phyloP scores from a whole-genome alignment of 1,284 basidiomycete genomes.

The Meripilus lineatus region DNA sequence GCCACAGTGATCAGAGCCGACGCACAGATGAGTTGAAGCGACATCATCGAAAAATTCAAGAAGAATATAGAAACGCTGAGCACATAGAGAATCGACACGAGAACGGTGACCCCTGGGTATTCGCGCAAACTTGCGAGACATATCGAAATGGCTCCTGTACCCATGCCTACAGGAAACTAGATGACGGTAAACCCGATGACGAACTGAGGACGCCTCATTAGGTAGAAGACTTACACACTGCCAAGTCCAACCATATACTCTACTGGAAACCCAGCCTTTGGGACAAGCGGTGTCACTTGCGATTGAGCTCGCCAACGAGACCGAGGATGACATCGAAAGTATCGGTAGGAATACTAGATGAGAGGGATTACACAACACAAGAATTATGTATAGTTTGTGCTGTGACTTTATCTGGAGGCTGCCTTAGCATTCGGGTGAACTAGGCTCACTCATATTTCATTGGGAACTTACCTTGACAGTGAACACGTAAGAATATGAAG shows the following conservation, averaged over 20 bases:
- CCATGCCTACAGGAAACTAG: conserved; percentile 47
- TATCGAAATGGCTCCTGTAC: conserved; percentile 44
- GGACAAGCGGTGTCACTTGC: too few species aligned
- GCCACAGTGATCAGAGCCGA: neutral
- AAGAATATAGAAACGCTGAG: conserved; percentile 39
- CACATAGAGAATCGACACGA: conserved; percentile 43
- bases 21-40: conserved; percentile 39
- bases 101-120: conserved; percentile 28
- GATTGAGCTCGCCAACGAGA: too few species aligned
- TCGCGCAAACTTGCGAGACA: conserved; percentile 35
- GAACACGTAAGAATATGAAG: too few species aligned
- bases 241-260: conserved; percentile 47
- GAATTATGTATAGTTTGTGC: too few species aligned
- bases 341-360: too few species aligned
- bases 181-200: neutral
- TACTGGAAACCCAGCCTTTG: too few species aligned
- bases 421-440: too few species aligned
- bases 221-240: conserved; percentile 32
- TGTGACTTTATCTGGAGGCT: too few species aligned
- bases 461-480: too few species aligned
- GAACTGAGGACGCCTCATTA: neutral
- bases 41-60: conserved; percentile 35
- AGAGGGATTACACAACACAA: too few species aligned
- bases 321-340: too few species aligned
- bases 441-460: too few species aligned